phyloP scores from a whole-genome alignment of 768 basidiomycete species.

The Suillus paluster region DNA sequence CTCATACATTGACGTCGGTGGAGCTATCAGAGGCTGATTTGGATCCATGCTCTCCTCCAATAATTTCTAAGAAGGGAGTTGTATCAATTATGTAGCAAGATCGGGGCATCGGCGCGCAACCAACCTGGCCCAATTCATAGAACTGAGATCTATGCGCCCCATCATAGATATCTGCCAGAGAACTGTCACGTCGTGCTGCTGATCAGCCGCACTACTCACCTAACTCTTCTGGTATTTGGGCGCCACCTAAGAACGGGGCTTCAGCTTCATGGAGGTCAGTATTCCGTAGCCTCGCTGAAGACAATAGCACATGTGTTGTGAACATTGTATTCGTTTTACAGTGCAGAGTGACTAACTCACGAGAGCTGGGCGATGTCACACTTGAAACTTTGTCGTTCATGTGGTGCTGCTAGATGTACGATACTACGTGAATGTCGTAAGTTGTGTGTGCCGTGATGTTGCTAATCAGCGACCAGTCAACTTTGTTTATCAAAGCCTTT shows the following conservation, averaged over 20 bases:
- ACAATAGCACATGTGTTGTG: neutral
- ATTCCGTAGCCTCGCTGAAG: neutral
- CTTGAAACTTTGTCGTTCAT: neutral
- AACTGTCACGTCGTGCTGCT: neutral
- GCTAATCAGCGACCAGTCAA: too few relatives aligned
- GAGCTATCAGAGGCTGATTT: conserved; percentile 57
- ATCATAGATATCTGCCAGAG: conserved; percentile 3
- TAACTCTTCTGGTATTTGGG: neutral
- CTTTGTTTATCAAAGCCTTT: neutral
- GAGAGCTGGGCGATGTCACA: neutral
- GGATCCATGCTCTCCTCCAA: conserved; percentile 43
- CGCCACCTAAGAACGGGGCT: neutral
- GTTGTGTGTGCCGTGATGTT: neutral
- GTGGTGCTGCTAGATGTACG: neutral
- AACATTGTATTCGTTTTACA: neutral
- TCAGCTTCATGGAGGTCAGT: neutral
- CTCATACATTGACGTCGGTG: conserved; percentile 52
- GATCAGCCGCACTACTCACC: neutral
- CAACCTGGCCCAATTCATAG: conserved; percentile 46
- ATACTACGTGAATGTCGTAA: neutral
- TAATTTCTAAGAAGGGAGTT: conserved; percentile 33
- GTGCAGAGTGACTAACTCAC: neutral
- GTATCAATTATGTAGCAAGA: neutral
- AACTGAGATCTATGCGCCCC: conserved; percentile 29
- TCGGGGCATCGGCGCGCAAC: conserved; percentile 7